A percentile compares a stretch with the other conserved stretches of the same genome.
phyloP scores from a whole-genome alignment of 1,284 basidiomycete species.

The Pulchroboletus neoregius region DNA sequence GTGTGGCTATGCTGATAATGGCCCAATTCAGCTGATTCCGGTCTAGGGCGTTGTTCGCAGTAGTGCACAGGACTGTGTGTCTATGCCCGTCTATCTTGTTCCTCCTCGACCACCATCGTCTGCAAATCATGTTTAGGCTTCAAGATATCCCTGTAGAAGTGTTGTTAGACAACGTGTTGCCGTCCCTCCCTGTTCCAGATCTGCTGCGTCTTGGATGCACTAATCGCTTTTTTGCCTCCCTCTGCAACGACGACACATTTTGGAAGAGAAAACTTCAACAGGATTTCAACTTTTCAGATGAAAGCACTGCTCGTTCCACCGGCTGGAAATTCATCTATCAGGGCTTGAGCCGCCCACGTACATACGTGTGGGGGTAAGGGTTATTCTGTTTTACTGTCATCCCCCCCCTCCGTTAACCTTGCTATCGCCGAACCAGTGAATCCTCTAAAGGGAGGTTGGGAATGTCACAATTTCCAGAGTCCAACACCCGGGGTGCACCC shows the following conservation, averaged over 20 bases:
- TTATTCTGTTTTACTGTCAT: neutral
- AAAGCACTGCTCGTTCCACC: slow-evolving; percentile 61
- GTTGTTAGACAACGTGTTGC: slow-evolving; percentile 69
- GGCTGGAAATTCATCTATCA: slow-evolving; percentile 81
- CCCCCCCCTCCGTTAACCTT: slow-evolving; percentile 2
- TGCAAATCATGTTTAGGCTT: slow-evolving; percentile 34
- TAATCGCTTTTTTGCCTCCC: slow-evolving; percentile 51
- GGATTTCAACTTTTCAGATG: slow-evolving; percentile 78
- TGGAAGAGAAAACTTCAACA: slow-evolving; percentile 68
- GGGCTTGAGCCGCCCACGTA: slow-evolving; percentile 53
- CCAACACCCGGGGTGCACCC: slow-evolving; percentile 44
- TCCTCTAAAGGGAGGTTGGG: slow-evolving; percentile 60
- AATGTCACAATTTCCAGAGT: slow-evolving; percentile 36
- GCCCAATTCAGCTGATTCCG: slow-evolving; percentile 16
- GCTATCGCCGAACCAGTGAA: slow-evolving; percentile 43
- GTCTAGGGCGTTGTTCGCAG: slow-evolving; percentile 3
- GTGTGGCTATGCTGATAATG: slow-evolving; percentile 27
- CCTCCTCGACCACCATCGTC: neutral
- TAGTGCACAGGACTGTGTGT: neutral
- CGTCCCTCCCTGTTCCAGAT: slow-evolving; percentile 53
- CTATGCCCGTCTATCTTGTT: neutral
- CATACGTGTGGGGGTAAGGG: slow-evolving; percentile 80
- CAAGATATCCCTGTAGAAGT: slow-evolving; percentile 67
- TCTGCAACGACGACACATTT: slow-evolving; percentile 72
- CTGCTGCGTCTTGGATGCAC: slow-evolving; percentile 56